A percentile compares a stretch with the other conserved stretches of the same genome.
Evolutionary conservation across 176 grass and related monocot species (phyloP).

Genomic region (Alloteropsis semialata): DNA sequence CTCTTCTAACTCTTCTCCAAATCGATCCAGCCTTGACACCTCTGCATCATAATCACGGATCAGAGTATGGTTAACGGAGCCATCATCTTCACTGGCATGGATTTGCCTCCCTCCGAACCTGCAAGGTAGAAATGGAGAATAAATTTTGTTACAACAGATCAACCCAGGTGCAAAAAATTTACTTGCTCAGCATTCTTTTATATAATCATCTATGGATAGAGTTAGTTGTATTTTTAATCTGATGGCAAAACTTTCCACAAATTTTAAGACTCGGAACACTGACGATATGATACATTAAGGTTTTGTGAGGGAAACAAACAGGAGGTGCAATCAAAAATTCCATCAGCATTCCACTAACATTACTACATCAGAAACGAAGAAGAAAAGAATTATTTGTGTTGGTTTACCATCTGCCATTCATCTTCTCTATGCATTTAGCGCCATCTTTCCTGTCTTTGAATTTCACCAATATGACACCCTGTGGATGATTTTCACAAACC

Average conservation of each 20-base stretch:
- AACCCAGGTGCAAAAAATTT: not conserved
- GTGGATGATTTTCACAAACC: constrained; percentile 96
- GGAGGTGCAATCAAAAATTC: not conserved
- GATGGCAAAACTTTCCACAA: not conserved
- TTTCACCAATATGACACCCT: constrained; percentile 95
- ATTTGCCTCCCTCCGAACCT: constrained; percentile 89
- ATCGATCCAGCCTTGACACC: constrained; percentile 72
- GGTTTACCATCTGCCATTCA: constrained; percentile 65
- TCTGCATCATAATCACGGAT: constrained; percentile 90
- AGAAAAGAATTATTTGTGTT: not conserved
- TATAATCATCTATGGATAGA: not conserved
- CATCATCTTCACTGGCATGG: constrained; percentile 79
- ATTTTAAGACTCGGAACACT: too few species aligned
- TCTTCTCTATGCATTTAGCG: constrained; percentile 70
- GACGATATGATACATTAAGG: not conserved
- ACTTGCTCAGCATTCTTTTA: not conserved
- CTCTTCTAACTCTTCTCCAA: constrained; percentile 76
- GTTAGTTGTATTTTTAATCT: not conserved
- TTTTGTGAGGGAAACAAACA: not conserved
- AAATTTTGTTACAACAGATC: not conserved
- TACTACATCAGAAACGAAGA: not conserved
- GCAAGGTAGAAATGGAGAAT: not conserved
- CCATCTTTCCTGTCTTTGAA: constrained; percentile 90
- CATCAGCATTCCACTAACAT: not conserved
- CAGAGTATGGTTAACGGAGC: constrained; percentile 67